phyloP scores from a whole-genome alignment of 306 rosid genomes.

The Castanea mollissima region DNA sequence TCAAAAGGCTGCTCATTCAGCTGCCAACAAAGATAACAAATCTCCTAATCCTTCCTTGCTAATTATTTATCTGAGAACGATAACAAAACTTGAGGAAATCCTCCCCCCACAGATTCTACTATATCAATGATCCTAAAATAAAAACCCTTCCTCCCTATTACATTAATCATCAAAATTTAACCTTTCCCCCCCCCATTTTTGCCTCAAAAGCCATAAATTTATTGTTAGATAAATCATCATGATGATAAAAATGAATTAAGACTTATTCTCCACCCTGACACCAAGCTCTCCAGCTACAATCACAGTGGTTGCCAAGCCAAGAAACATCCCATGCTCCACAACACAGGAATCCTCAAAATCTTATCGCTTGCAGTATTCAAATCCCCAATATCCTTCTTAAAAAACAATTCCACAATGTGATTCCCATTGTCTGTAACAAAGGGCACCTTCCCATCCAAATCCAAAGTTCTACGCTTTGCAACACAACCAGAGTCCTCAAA shows the following conservation, averaged over 20 bases:
- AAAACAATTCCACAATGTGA: constrained; percentile 71
- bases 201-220: constrained; percentile 8
- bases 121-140: constrained; percentile 5
- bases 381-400: constrained; percentile 67
- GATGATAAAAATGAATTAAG: background rate
- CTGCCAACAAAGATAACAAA: constrained; percentile 20
- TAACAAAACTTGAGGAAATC: constrained; percentile 23
- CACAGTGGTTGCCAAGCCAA: constrained; percentile 83
- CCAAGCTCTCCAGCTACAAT: constrained; percentile 89
- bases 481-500: constrained; percentile 61
- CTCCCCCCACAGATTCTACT: constrained; percentile 23
- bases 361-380: constrained; percentile 69
- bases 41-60: background rate
- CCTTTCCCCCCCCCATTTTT: background rate
- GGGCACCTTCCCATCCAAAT: constrained; percentile 36
- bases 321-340: constrained; percentile 91
- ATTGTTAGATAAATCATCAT: constrained; percentile 28
- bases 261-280: constrained; percentile 57
- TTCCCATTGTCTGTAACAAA: constrained; percentile 79
- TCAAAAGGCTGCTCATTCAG: constrained; percentile 20
- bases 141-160: background rate
- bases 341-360: constrained; percentile 69
- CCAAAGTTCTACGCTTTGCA: constrained; percentile 56
- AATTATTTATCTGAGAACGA: constrained; percentile 19
- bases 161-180: constrained; percentile 14